phyloP scores from a whole-genome alignment of 2,329 filamentous ascomycete genomes.

The Trichoderma oligosporum region DNA sequence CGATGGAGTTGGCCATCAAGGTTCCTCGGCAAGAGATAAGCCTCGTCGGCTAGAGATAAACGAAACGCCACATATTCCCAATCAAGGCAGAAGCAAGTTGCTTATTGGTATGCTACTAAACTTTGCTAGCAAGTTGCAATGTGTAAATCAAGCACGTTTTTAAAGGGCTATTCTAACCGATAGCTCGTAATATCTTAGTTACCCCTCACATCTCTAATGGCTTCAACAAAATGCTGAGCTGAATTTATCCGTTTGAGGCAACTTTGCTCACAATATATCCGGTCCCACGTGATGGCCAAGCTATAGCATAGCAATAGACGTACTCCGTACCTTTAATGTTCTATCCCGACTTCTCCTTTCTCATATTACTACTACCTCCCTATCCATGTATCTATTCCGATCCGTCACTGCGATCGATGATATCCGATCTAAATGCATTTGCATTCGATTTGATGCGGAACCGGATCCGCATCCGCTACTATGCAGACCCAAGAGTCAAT shows the following conservation, averaged over 20 bases:
- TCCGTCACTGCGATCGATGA: background rate
- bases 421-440: background rate
- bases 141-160: background rate
- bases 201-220: background rate
- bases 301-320: background rate
- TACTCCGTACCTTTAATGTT: background rate
- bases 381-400: background rate
- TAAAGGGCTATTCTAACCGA: too few species aligned
- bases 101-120: too few species aligned
- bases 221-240: background rate
- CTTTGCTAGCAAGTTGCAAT: background rate
- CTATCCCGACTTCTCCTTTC: background rate
- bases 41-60: background rate
- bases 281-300: background rate
- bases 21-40: conserved; percentile 8
- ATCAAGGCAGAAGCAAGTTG: too few species aligned
- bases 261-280: background rate
- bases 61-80: background rate
- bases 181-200: too few species aligned
- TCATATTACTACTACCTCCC: background rate
- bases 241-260: background rate
- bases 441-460: background rate
- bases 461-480: background rate
- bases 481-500: background rate
- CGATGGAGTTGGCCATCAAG: conserved; percentile 4